phyloP scores from a whole-genome alignment of 768 basidiomycete genomes.

The Stropharia rugosoannulata region DNA sequence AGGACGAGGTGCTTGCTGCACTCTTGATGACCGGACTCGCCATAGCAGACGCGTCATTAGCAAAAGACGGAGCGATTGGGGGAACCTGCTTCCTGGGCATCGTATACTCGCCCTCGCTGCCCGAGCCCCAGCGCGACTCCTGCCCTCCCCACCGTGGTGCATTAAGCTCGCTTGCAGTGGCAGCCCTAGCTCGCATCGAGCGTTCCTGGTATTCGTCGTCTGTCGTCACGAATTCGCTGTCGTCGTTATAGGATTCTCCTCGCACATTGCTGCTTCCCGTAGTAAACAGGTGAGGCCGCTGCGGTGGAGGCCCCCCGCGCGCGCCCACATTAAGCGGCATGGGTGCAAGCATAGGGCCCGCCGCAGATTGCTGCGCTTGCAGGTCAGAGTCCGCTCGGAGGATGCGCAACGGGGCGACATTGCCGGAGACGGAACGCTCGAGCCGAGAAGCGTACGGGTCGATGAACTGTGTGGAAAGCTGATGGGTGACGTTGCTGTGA shows the following conservation, averaged over 20 bases:
- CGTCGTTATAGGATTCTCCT: neutral
- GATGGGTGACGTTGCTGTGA: neutral
- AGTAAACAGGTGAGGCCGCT: neutral
- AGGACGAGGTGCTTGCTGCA: conserved; percentile 3
- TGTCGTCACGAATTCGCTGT: conserved; percentile 1
- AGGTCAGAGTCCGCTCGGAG: neutral
- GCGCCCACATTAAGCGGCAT: no score
- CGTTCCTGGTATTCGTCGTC: conserved; percentile 8
- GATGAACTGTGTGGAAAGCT: neutral
- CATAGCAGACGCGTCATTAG: neutral
- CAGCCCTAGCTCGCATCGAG: conserved; percentile 5
- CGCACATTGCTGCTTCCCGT: neutral
- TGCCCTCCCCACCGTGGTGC: neutral
- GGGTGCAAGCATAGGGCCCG: no score
- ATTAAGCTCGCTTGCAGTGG: neutral
- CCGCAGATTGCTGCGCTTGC: neutral
- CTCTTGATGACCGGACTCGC: neutral
- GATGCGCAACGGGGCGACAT: neutral
- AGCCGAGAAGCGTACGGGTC: neutral
- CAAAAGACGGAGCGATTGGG: neutral
- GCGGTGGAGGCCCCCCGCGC: no score
- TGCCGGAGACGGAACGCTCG: neutral
- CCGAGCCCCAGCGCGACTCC: neutral
- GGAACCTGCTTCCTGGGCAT: neutral
- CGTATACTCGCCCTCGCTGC: neutral